These are phyloP conservation scores for Tolypocladium nubicola DNA, from an alignment of 2,329 filamentous ascomycete species.

Conservation along the genomic window DNA sequence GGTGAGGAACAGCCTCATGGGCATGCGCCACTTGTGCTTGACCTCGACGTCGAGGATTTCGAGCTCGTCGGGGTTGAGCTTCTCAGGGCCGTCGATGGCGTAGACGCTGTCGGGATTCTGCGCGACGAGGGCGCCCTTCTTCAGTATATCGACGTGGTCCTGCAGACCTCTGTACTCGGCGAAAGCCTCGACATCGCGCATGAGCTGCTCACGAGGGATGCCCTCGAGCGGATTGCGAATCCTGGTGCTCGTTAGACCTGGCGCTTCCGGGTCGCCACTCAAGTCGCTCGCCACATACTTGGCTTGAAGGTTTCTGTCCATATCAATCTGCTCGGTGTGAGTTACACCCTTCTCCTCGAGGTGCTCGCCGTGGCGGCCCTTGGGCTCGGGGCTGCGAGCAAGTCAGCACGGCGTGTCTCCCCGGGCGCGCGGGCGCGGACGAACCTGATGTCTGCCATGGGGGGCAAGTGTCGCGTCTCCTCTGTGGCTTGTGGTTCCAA, in stretches of 20 bases:
- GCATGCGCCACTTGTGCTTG: conserved; percentile 56
- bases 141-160: conserved; percentile 46
- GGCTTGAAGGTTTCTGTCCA: conserved; percentile 29
- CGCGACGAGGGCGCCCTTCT: conserved; percentile 45
- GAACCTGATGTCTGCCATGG: conserved; percentile 13
- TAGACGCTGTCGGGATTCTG: conserved; percentile 46
- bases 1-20: conserved; percentile 51
- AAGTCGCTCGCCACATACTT: conserved; percentile 21
- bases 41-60: conserved; percentile 47
- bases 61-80: conserved; percentile 47
- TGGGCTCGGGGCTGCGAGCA: conserved; percentile 6
- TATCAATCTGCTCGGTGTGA: conserved; percentile 21
- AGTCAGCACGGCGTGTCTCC: neutral
- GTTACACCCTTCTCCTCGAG: conserved; percentile 17
- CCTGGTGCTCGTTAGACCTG: conserved; percentile 12
- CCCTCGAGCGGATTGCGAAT: conserved; percentile 37
- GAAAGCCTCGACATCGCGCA: conserved; percentile 48
- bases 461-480: conserved; percentile 1
- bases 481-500: neutral
- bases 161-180: conserved; percentile 47
- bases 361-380: conserved; percentile 6
- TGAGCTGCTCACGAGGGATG: conserved; percentile 40
- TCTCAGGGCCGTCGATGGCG: conserved; percentile 39
- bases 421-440: neutral
- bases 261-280: neutral